These are phyloP conservation scores for Panaeolus cyanescens DNA, from an alignment of 768 basidiomycete genomes.

Conservation along the genomic window DNA sequence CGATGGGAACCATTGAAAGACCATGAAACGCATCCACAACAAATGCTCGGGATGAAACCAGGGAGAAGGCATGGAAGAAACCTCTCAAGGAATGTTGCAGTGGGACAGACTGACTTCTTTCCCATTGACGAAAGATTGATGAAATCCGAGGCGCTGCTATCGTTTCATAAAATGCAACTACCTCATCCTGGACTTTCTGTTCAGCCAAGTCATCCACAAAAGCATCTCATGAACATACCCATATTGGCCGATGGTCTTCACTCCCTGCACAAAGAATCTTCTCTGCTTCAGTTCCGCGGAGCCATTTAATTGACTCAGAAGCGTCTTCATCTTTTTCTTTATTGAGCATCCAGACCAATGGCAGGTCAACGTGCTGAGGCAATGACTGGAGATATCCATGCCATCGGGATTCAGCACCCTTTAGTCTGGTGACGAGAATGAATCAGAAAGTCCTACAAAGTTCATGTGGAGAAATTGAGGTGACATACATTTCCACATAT, in stretches of 20 bases:
- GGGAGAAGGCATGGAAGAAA: conserved; percentile 55
- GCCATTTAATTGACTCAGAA: conserved; percentile 35
- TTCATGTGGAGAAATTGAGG: conserved; percentile 1
- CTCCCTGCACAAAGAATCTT: conserved; percentile 21
- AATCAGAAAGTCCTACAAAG: conserved; percentile 8
- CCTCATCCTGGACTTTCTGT: conserved; percentile 31
- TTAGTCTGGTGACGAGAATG: conserved; percentile 37
- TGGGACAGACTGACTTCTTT: conserved; percentile 6
- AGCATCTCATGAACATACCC: conserved; percentile 22
- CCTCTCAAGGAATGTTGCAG: conserved; percentile 31
- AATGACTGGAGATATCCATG: conserved; percentile 67
- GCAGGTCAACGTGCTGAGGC: conserved; percentile 56
- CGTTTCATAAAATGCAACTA: conserved; percentile 36
- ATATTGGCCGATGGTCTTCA: conserved; percentile 18
- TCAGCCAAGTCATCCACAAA: background rate
- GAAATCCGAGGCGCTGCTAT: conserved; percentile 34
- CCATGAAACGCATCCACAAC: conserved; percentile 81
- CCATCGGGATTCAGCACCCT: conserved; percentile 56
- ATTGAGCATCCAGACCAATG: conserved; percentile 55
- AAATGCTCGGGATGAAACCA: conserved; percentile 85
- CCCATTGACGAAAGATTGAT: conserved; percentile 15
- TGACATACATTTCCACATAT: conserved; percentile 59
- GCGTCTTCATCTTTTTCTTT: conserved; percentile 25
- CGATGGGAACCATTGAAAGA: conserved; percentile 82
- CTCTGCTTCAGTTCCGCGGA: conserved; percentile 43